phyloP scores from a whole-genome alignment of 1,284 basidiomycete genomes.

The Taiwanofungus camphoratus region DNA sequence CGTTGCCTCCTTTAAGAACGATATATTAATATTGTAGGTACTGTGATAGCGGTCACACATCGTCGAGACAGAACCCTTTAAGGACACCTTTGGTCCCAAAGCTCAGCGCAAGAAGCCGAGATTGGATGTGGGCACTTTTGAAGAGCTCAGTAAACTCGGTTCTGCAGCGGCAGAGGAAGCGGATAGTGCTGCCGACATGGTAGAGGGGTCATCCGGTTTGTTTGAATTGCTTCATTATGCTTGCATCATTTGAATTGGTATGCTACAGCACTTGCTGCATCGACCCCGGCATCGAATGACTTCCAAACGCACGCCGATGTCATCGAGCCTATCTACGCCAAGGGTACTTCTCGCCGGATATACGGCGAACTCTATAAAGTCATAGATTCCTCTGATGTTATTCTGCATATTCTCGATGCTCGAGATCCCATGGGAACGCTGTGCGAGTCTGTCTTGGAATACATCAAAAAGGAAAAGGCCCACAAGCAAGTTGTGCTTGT shows the following conservation, averaged over 20 bases:
- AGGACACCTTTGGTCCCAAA: slow-evolving; percentile 91
- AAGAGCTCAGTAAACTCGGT: slow-evolving; percentile 75
- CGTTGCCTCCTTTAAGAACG: neutral
- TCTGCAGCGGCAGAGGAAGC: slow-evolving; percentile 39
- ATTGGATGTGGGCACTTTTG: slow-evolving; percentile 81
- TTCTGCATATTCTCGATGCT: slow-evolving; percentile 95
- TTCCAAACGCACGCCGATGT: slow-evolving; percentile 65
- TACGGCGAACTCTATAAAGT: slow-evolving; percentile 99
- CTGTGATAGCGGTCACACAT: slow-evolving; percentile 75
- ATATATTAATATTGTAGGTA: slow-evolving; percentile 1
- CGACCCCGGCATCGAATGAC: slow-evolving; percentile 29
- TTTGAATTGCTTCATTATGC: neutral
- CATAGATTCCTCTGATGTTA: slow-evolving; percentile 96
- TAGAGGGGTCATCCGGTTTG: slow-evolving; percentile 38
- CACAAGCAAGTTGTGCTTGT: slow-evolving; percentile 97
- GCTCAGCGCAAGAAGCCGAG: slow-evolving; percentile 86
- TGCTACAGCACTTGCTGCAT: slow-evolving; percentile 35
- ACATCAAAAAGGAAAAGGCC: slow-evolving; percentile 92
- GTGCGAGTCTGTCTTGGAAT: slow-evolving; percentile 93
- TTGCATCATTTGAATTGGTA: slow-evolving; percentile 11
- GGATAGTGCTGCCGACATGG: slow-evolving; percentile 36
- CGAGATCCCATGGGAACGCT: slow-evolving; percentile 96
- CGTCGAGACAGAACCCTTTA: slow-evolving; percentile 89
- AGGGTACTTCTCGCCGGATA: slow-evolving; percentile 91
- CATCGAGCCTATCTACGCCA: slow-evolving; percentile 85